Evolutionary conservation across 73 alveolate genomes (phyloP), one percentile per base, ranked within the genome.

Genomic region (Paramecium sonneborni): DNA sequence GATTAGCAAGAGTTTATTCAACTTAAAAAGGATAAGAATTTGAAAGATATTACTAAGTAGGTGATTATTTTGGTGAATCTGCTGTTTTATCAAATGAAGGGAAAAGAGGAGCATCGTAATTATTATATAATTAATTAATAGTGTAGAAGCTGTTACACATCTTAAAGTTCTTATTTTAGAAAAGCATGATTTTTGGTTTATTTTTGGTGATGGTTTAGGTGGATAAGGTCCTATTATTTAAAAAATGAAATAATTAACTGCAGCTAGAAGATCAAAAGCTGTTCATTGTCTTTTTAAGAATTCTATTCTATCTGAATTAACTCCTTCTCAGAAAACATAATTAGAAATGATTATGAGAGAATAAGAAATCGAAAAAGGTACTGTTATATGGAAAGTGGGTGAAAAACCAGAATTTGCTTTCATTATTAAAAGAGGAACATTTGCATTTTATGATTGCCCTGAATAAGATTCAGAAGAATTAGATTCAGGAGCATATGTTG

Each of bases 171-270:
- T 88, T 7, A 88, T 82, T 28, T 43, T 88, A 46, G 94, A 88
- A 46, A 88, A 88, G 23, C 94, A 88, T 15, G 94, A 88, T 55
- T 88, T 88, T n/a, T 69, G 87, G 87, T 88, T 88, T 43, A 88
- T 88, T 14, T 88, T 88, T 88, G 94, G 94, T 0, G 94, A 88
- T 88, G 94, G 94, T 4, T 23, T 56, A 10, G 94, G 94, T 28
- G 94, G 94, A 20, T 37, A 88, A 48, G 94, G 94, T 12, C 94
- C 94, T 5, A 82, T 88, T 0, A 88, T 88, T 24, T 44, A 82
- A 70, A 88, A 88, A 57, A 69, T 88, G 79, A 88, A 69, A 82
- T 30, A 38, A 37, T 52, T 88, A 8, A 70, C 94, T 4, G 89
- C 69, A 34, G 94, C 94, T 15, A 56, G 94, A 43, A 70, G 84